Conservation (phyloP, 306 rosid genomes). For the Cicer cuneatum region DNA sequence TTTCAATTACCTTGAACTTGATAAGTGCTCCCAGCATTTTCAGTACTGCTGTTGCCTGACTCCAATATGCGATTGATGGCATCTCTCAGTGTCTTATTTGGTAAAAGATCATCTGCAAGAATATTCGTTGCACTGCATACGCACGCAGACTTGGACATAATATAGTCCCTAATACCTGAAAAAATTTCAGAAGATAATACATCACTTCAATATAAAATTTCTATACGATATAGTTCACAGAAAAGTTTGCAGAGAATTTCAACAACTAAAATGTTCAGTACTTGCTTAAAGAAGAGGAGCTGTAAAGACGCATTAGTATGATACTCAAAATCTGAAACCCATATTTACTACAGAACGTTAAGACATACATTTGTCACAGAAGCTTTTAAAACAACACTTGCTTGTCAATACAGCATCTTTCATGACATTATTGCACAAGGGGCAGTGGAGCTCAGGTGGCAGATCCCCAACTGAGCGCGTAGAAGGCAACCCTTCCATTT, state of each 20-base stretch:
- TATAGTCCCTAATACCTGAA: constrained; percentile 86
- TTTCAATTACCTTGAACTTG: constrained; percentile 87
- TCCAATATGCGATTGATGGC: constrained; percentile 89
- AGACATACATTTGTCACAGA: constrained; percentile 88
- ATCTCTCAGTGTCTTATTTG: constrained; percentile 93
- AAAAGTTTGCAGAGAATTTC: not conserved
- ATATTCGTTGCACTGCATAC: constrained; percentile 82
- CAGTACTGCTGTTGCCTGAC: constrained; percentile 96
- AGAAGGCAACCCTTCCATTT: constrained; percentile 92
- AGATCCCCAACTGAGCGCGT: constrained; percentile 94
- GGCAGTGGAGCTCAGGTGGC: constrained; percentile 95
- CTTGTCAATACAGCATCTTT: constrained; percentile 97
- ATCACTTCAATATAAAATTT: constrained; percentile 13
- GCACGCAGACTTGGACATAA: constrained; percentile 78
- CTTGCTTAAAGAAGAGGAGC: constrained; percentile 16
- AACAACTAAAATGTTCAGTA: not conserved
- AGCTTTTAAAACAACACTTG: constrained; percentile 96
- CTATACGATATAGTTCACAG: constrained; percentile 15
- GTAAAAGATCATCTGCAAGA: constrained; percentile 96
- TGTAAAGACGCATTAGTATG: not conserved
- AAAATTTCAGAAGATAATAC: constrained; percentile 18
- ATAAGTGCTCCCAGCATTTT: constrained; percentile 84
- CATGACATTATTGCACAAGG: constrained; percentile 94
- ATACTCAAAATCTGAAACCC: constrained; percentile 19
- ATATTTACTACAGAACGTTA: not conserved